Percentiles rank a stretch among this genome's conserved stretches.
Conservation (phyloP, 164 flowering plant species). For the Nymphaea thermarum region DNA sequence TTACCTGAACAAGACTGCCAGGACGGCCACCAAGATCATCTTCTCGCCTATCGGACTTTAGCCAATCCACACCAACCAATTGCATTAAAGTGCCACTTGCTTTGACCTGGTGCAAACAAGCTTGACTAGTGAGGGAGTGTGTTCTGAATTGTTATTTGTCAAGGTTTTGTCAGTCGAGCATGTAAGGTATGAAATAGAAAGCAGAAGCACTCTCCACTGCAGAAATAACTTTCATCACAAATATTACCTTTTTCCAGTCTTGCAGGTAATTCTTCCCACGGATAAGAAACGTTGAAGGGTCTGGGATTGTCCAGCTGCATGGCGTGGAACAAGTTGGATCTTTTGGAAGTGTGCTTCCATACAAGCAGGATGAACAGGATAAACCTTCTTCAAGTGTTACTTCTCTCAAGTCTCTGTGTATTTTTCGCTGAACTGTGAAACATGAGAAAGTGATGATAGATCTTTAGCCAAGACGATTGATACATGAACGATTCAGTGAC, state of each 20-base stretch:
- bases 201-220: not conserved
- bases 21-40: slow-evolving; percentile 76
- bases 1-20: slow-evolving; percentile 73
- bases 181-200: too few relatives aligned
- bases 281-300: slow-evolving; percentile 41
- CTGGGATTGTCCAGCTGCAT: slow-evolving; percentile 38
- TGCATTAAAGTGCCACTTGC: slow-evolving; percentile 68
- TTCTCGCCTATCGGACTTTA: slow-evolving; percentile 67
- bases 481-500: too few relatives aligned
- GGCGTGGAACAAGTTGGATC: slow-evolving; percentile 22
- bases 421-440: slow-evolving; percentile 50
- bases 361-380: slow-evolving; percentile 16
- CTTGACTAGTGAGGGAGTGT: not conserved
- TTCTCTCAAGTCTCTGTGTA: slow-evolving; percentile 42
- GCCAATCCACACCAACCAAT: slow-evolving; percentile 87
- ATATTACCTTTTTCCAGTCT: slow-evolving; percentile 30
- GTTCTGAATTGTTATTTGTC: too few relatives aligned
- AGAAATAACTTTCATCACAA: not conserved
- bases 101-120: slow-evolving; percentile 32
- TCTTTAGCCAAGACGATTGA: too few relatives aligned
- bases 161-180: too few relatives aligned
- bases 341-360: slow-evolving; percentile 36
- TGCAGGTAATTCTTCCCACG: slow-evolving; percentile 33
- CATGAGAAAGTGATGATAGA: too few relatives aligned
- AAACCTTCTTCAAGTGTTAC: slow-evolving; percentile 15